Conservation (phyloP, 164 flowering plant species). For the Cinnamomum micranthum region DNA sequence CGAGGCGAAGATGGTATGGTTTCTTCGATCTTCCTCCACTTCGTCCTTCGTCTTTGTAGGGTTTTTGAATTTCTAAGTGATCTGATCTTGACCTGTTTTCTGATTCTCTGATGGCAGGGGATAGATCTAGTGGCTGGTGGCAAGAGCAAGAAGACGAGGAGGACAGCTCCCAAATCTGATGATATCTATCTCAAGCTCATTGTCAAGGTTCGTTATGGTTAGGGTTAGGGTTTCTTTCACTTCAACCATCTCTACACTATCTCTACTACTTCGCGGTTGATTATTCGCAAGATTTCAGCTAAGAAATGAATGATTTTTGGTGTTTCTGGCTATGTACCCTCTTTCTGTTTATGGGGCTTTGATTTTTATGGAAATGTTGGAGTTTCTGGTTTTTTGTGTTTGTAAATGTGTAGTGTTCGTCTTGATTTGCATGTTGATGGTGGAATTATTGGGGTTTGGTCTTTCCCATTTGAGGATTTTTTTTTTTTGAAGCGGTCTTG, state of each 20-base stretch:
- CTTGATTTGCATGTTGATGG: too few species aligned
- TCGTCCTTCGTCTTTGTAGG: neutral
- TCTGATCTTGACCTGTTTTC: too few species aligned
- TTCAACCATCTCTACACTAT: neutral
- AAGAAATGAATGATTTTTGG: too few species aligned
- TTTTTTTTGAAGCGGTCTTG: neutral
- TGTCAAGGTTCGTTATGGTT: constrained; percentile 11
- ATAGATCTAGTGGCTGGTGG: constrained; percentile 35
- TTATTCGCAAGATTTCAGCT: neutral
- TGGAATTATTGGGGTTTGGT: too few species aligned
- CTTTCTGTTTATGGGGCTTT: too few species aligned
- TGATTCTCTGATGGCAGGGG: constrained; percentile 7
- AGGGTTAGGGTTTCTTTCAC: neutral
- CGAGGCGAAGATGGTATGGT: neutral
- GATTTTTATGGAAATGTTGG: too few species aligned
- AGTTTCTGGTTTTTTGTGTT: too few species aligned
- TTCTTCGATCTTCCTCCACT: neutral
- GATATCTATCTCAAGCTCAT: constrained; percentile 22
- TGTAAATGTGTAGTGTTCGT: too few species aligned
- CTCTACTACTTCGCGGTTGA: neutral
- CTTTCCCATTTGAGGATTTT: too few species aligned
- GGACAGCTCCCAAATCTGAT: constrained; percentile 19
- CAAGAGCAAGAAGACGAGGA: constrained; percentile 23
- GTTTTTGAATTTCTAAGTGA: neutral
- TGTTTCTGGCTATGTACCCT: too few species aligned